Evolutionary conservation across 208 protist species (phyloP), one percentile per base, ranked within the genome.

Genomic region (Trypanosoma rangeli): DNA sequence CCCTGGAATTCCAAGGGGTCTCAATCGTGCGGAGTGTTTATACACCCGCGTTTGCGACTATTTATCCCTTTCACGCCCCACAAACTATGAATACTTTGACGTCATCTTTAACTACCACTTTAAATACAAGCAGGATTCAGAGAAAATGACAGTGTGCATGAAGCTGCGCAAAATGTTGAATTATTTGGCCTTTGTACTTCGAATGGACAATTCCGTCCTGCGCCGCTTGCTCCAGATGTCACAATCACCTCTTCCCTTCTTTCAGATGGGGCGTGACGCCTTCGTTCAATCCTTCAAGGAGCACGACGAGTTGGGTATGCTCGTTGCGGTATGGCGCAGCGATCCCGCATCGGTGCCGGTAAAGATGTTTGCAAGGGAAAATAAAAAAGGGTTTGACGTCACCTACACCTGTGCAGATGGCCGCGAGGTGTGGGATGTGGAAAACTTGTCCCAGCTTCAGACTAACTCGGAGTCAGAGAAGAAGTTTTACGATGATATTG

Each of bases 61-160:
- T 5, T 50, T 80, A 3, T 46, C 49, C 31, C 46, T 80, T 35
- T 46, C 69, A 56, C 58, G 28, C 18, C 58, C 35, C 31, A 37
- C 7, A 24, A 76, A 71, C 24, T 76, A 67, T 39, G 68, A 60
- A 18, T 71, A 53, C 24, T 80, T 80, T 74, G 75, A 80, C 55
- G 68, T 64, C 8, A 71, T 80, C 37, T 80, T 74, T 63, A 50
- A 80, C 42, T 76, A 74, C 50, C 75, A 80, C 50, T 76, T 67
- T 46, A 50, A 70, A 18, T 50, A 33, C 35, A 29, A 58, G 50
- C 12, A 39, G 26, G 5, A 35, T 9, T 20, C n/a, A 24, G 44
- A 52, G 0, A 29, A 71, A 9, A 39, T 70, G 0, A 39, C 64
- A 50, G 15, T 50, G 3, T 16, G 12, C 64, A 29, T 48, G 39